Evolutionary conservation across 108 stramenopile genomes (phyloP).

Genomic region (Schizochytrium sp.): DNA sequence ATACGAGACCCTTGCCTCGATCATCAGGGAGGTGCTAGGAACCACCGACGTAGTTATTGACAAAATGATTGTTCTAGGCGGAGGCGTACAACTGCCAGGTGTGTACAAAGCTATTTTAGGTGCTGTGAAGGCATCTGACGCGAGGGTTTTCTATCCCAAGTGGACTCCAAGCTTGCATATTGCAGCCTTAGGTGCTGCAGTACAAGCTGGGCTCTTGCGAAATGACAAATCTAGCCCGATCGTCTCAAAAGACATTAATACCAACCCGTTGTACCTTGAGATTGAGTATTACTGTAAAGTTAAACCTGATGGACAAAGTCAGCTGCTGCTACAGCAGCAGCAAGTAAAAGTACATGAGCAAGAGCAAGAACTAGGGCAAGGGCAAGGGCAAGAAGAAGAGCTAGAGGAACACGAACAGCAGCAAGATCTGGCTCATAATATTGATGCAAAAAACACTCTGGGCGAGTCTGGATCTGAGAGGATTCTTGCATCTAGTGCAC

Average conservation of each 20-base stretch:
- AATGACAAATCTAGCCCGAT: not conserved
- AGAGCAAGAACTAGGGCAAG: not conserved
- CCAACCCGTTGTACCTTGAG: not conserved
- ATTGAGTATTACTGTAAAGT: not conserved
- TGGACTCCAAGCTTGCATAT: not conserved
- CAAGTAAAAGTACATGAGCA: not conserved
- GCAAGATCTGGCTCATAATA: not conserved
- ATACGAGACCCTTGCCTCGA: not conserved
- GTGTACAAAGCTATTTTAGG: slow-evolving; percentile 10
- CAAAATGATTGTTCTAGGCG: slow-evolving; percentile 43
- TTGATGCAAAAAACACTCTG: not conserved
- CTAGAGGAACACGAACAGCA: not conserved
- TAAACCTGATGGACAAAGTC: not conserved
- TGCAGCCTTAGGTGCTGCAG: slow-evolving; percentile 16
- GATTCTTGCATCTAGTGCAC: not conserved
- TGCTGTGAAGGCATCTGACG: not conserved
- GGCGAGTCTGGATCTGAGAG: not conserved
- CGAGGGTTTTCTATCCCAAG: not conserved
- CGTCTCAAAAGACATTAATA: slow-evolving; percentile 17
- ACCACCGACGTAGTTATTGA: not conserved
- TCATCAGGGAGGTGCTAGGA: slow-evolving; percentile 15
- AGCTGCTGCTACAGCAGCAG: not conserved
- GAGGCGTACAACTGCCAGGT: slow-evolving; percentile 49
- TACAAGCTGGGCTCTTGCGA: slow-evolving; percentile 12
- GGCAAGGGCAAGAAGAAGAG: not conserved